These are phyloP conservation scores for Plantago elongata DNA, from an alignment of 257 asterid genomes.

Conservation along the genomic window DNA sequence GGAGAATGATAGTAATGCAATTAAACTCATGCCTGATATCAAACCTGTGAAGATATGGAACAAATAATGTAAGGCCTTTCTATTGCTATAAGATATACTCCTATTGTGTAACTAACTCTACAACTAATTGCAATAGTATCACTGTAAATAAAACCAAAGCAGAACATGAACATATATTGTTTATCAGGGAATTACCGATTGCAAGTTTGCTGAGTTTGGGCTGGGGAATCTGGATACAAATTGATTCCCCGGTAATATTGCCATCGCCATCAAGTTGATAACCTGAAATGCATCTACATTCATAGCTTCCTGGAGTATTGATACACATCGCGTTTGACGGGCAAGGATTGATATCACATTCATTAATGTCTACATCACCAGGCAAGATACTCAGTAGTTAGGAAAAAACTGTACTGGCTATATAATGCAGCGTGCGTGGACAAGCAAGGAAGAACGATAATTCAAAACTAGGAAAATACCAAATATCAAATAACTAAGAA, in stretches of 20 bases:
- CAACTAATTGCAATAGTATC: neutral
- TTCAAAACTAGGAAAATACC: too few relatives aligned
- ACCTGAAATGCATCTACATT: constrained; percentile 19
- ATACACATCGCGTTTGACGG: constrained; percentile 23
- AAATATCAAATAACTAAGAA: too few relatives aligned
- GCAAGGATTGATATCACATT: constrained; percentile 25
- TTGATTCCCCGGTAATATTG: constrained; percentile 12
- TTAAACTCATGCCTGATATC: constrained; percentile 21
- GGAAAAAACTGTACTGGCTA: neutral
- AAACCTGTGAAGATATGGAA: constrained; percentile 17
- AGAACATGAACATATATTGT: too few relatives aligned
- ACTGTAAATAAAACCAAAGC: neutral
- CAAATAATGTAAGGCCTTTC: neutral
- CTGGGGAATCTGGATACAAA: constrained; percentile 11
- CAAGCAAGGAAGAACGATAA: too few relatives aligned
- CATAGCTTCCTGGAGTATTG: constrained; percentile 20
- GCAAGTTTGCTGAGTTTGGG: constrained; percentile 18
- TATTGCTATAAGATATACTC: neutral
- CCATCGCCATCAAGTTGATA: neutral
- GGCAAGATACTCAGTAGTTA: neutral
- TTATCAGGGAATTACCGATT: constrained; percentile 26
- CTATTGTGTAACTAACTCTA: neutral
- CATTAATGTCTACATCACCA: constrained; percentile 21
- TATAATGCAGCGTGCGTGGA: too few relatives aligned
- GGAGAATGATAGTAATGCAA: constrained; percentile 18